phyloP scores from a whole-genome alignment of 257 asterid species.

The Fraxinus quadrangulata region DNA sequence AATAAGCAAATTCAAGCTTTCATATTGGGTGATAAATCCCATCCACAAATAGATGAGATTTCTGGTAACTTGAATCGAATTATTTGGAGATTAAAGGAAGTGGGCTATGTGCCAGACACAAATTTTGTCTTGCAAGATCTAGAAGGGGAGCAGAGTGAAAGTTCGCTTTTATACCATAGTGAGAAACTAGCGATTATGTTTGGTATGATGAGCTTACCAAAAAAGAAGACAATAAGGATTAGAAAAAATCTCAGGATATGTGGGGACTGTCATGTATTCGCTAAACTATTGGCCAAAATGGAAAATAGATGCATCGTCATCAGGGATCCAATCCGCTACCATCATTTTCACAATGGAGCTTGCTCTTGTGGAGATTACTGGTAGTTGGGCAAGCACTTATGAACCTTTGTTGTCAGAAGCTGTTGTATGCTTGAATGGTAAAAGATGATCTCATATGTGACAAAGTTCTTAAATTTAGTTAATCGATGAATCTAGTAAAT shows the following conservation, averaged over 20 bases:
- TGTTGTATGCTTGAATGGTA: neutral
- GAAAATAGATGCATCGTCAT: conserved; percentile 64
- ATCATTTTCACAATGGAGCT: conserved; percentile 76
- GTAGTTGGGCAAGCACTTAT: conserved; percentile 40
- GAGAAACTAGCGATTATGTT: conserved; percentile 83
- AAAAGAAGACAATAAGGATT: conserved; percentile 67
- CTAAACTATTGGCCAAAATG: conserved; percentile 69
- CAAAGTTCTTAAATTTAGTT: neutral
- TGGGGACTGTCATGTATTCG: conserved; percentile 83
- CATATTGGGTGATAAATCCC: conserved; percentile 69
- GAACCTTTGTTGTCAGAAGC: neutral
- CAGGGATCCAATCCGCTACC: conserved; percentile 91
- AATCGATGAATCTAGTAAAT: conserved; percentile 3
- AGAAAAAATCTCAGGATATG: conserved; percentile 88
- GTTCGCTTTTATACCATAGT: conserved; percentile 73
- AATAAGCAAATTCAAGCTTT: conserved; percentile 72
- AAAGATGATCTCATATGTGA: conserved; percentile 19
- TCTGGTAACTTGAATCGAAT: conserved; percentile 50
- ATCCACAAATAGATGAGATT: conserved; percentile 57
- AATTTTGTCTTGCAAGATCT: conserved; percentile 88
- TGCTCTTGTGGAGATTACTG: conserved; percentile 94
- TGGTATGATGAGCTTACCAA: conserved; percentile 67
- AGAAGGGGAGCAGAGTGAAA: conserved; percentile 91
- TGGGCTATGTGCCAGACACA: conserved; percentile 80
- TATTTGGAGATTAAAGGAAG: conserved; percentile 58